Evolutionary conservation across 1,284 basidiomycete genomes (phyloP), one percentile per base, ranked within the genome.

Genomic region (Pseudozyma flocculosa): DNA sequence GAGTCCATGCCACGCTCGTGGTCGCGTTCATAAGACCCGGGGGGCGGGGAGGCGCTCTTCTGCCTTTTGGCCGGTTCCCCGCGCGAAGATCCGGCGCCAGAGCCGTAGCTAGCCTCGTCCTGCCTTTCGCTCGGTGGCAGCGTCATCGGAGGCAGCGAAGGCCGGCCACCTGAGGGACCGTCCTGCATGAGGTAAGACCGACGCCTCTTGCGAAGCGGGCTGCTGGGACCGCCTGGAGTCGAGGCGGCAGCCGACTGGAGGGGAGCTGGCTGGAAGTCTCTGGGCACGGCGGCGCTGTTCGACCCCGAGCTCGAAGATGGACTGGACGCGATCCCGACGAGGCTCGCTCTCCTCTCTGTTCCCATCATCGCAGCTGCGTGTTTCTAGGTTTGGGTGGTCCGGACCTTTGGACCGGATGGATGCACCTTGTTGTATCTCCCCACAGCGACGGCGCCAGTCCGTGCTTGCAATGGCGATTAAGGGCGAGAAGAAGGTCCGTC

Each of bases 331-430:
- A 49, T 47, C 2, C 43, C 55, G n/a, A 59, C 43, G 32, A 24
- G 52, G 40, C 61, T 58, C 40, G 54, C 55, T 50, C 56, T 49
- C 22, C 61, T 47, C 52, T 64, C 61, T 22, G 61, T 64, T 53
- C 56, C 56, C 56, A 64, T 64, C 61, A 64, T 64, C 45, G 14
- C 56, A 59, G 53, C 47, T 11, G 47, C 32, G 5, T 49, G 43
- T 5, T 29, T n/a, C n/a, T n/a, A n/a, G n/a, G n/a, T n/a, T n/a
- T n/a, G n/a, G n/a, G n/a, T n/a, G n/a, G n/a, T n/a, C n/a, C n/a
- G n/a, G n/a, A n/a, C n/a, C n/a, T n/a, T n/a, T n/a, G n/a, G n/a
- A n/a, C n/a, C n/a, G n/a, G n/a, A n/a, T n/a, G n/a, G n/a, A n/a
- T n/a, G n/a, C n/a, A n/a, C n/a, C n/a, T n/a, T n/a, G n/a, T n/a